Conservation (phyloP, 192 early-diverging fungal genomes). For the Mortierella alpina region DNA sequence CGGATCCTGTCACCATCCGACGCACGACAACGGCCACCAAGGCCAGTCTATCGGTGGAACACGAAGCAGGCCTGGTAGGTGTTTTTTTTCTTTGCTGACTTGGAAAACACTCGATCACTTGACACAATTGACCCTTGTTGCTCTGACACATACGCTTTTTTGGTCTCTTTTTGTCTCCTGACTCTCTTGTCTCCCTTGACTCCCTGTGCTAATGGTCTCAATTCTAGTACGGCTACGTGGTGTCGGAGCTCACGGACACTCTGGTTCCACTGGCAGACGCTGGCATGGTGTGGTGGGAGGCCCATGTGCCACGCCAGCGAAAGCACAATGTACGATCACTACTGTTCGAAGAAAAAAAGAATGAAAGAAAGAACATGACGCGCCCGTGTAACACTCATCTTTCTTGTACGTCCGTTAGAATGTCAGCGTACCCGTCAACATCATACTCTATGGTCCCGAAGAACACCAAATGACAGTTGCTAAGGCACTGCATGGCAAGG, state of each 20-base stretch:
- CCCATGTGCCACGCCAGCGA: constrained; percentile 35
- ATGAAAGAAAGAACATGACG: background rate
- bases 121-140: constrained; percentile 9
- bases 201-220: background rate
- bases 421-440: constrained; percentile 50
- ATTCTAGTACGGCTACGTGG: constrained; percentile 42
- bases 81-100: background rate
- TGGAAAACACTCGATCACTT: background rate
- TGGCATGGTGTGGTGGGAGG: constrained; percentile 49
- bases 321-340: constrained; percentile 27
- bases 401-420: constrained; percentile 22
- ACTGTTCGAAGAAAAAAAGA: background rate
- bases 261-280: constrained; percentile 39
- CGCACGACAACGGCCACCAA: constrained; percentile 29
- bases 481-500: constrained; percentile 36
- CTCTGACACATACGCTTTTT: constrained; percentile 5
- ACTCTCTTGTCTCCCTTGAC: background rate
- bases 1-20: constrained; percentile 29
- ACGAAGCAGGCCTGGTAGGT: constrained; percentile 40
- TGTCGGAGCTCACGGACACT: constrained; percentile 42
- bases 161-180: constrained; percentile 1
- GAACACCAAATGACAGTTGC: constrained; percentile 38
- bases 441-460: constrained; percentile 48
- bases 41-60: constrained; percentile 44
- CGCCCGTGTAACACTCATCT: background rate